Evolutionary conservation across 2,329 filamentous ascomycete genomes (phyloP).

Genomic region (Ophiocordyceps camponoti-leonardi): DNA sequence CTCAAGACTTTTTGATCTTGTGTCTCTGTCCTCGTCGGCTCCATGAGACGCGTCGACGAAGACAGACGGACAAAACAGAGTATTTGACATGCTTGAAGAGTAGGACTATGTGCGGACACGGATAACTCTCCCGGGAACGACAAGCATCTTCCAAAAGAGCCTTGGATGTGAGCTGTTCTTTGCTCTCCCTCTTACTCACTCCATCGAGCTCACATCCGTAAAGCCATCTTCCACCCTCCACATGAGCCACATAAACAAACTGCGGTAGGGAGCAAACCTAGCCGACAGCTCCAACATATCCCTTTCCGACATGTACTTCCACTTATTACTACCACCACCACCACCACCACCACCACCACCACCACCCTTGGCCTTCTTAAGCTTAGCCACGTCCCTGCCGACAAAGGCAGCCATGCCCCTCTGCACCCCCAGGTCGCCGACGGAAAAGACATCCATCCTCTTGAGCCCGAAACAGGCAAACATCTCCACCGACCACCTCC

Average conservation of each 20-base stretch:
- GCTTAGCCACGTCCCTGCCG: slow-evolving; percentile 66
- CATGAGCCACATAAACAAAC: slow-evolving; percentile 97
- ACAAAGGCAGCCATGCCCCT: slow-evolving; percentile 80
- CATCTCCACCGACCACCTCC: slow-evolving; percentile 92
- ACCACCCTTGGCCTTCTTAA: slow-evolving; percentile 67
- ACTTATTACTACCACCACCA: slow-evolving; percentile 57
- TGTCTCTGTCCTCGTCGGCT: neutral
- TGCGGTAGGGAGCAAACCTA: slow-evolving; percentile 73
- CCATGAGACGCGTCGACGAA: too few species aligned
- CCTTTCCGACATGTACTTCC: slow-evolving; percentile 92
- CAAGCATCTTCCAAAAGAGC: too few species aligned
- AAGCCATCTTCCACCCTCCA: slow-evolving; percentile 57
- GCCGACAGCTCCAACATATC: slow-evolving; percentile 78
- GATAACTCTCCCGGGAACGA: too few species aligned
- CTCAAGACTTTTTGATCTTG: neutral
- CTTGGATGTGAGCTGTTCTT: too few species aligned
- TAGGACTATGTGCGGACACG: too few species aligned
- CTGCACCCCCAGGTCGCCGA: slow-evolving; percentile 87
- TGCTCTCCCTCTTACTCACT: slow-evolving; percentile 11
- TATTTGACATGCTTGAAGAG: too few species aligned
- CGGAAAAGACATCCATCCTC: slow-evolving; percentile 81
- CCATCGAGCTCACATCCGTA: slow-evolving; percentile 51
- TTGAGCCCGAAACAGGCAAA: slow-evolving; percentile 94
- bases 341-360: too few species aligned
- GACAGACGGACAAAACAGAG: too few species aligned